Evolutionary conservation across 345 rosid genomes (phyloP), one percentile per base, ranked within the genome.

Genomic region (Eutrema heterophyllum): DNA sequence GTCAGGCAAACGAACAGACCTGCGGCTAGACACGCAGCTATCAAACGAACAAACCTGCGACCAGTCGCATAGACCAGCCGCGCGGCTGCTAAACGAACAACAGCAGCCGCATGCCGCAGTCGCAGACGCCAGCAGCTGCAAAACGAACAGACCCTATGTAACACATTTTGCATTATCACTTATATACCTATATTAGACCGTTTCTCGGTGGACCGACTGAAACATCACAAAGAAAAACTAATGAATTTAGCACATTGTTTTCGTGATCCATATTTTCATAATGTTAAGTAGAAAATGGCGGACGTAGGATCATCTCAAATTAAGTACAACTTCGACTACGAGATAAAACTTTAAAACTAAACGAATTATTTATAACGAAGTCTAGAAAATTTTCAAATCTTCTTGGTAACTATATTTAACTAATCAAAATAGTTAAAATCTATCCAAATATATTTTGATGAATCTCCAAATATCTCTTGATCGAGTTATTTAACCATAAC

Each of bases 151-250:
- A 65, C 5, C 40, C 27, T 50, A 63, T 72, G 57, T 73, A 55
- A 67, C 36, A 57, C 52, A 57, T 48, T 60, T 26, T 48, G 58
- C 33, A 67, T 35, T 64, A 45, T 30, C 41, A 56, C 16, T 1
- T 18, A 73, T 21, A 21, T 73, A 56, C 13, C 2, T 18, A 73
- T 18, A 73, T 73, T 65, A 58, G 44, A 55, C 71, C 15, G 32
- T 74, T 2, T 46, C 44, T 74, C 8, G 58, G 78, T 48, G 78
- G 60, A 50, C 44, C 53, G 60, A 66, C 35, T 74, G 14, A 55
- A 15, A 46, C 51, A 73, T 73, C 52, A 54, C 62, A 44, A 35
- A 44, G 15, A 13, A 21, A 11, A 6, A 5, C 9, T 26, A 13
- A 57, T 39, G 16, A 5, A 38, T 56, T 27, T 40, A 66, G 60